Conservation (phyloP, 176 grass and related monocot species). For the Ensete glaucum region DNA sequence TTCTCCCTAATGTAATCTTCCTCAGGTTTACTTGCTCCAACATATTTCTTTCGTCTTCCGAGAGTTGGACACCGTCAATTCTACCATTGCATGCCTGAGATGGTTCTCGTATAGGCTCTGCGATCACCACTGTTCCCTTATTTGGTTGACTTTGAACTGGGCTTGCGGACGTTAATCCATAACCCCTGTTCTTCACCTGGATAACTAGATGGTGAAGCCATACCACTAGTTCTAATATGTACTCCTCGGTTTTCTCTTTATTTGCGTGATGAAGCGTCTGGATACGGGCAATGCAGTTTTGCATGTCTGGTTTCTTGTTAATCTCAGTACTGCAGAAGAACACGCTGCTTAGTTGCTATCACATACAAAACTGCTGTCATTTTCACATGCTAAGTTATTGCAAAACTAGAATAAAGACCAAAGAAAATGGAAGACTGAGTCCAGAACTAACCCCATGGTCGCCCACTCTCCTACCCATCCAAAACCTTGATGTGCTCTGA, state of each 20-base stretch:
- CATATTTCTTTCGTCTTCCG: constrained; percentile 34
- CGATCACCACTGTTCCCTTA: neutral
- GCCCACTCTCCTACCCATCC: constrained; percentile 99
- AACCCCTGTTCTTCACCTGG: constrained; percentile 79
- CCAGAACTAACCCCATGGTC: constrained; percentile 74
- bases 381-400: neutral
- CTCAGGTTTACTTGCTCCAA: constrained; percentile 37
- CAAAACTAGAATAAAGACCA: neutral
- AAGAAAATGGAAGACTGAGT: constrained; percentile 6
- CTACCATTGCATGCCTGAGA: constrained; percentile 22
- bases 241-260: constrained; percentile 59
- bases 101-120: constrained; percentile 24
- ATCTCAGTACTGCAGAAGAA: constrained; percentile 48
- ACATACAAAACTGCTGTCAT: neutral
- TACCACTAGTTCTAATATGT: constrained; percentile 71
- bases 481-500: constrained; percentile 94
- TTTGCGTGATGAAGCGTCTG: constrained; percentile 87
- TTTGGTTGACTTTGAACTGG: constrained; percentile 17
- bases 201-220: constrained; percentile 71
- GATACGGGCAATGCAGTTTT: constrained; percentile 37
- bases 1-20: constrained; percentile 42
- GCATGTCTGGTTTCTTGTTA: constrained; percentile 46
- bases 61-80: constrained; percentile 19
- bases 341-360: neutral
- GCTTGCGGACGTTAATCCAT: constrained; percentile 39